Evolutionary conservation across 148 eudicot genomes (phyloP).

Genomic region (Cornus florida): DNA sequence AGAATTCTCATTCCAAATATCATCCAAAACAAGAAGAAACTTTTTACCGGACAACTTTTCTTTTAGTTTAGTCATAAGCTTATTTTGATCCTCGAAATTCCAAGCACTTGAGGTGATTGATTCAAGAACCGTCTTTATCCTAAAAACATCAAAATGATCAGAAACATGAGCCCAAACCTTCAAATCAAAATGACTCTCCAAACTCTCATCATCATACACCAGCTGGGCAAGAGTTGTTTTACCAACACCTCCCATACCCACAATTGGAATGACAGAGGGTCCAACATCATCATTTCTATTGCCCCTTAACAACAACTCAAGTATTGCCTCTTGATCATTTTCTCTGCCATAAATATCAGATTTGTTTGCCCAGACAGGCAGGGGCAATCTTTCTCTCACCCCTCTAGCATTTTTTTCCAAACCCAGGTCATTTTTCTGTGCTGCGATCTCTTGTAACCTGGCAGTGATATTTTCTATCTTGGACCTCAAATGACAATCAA

Average conservation of each 20-base stretch:
- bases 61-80: not conserved
- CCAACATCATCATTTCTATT: not conserved
- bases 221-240: constrained; percentile 16
- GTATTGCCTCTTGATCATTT: not conserved
- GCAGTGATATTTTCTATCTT: not conserved
- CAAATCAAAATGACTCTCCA: not conserved
- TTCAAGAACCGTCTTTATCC: not conserved
- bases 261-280: constrained; percentile 5
- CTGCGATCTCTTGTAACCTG: not conserved
- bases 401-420: not conserved
- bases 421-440: not conserved
- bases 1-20: constrained; percentile 17
- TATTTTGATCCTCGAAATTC: not conserved
- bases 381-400: not conserved
- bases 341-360: constrained; percentile 8
- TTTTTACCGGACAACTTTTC: constrained; percentile 8
- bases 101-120: too few relatives aligned
- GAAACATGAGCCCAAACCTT: constrained; percentile 15
- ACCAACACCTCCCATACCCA: constrained; percentile 23
- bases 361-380: not conserved
- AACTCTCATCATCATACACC: constrained; percentile 16
- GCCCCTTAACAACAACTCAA: not conserved
- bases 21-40: constrained; percentile 24
- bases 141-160: not conserved
- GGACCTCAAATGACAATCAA: not conserved